Conservation (phyloP, 2,329 filamentous ascomycete species). For the Coleophoma eucalyptorum region DNA sequence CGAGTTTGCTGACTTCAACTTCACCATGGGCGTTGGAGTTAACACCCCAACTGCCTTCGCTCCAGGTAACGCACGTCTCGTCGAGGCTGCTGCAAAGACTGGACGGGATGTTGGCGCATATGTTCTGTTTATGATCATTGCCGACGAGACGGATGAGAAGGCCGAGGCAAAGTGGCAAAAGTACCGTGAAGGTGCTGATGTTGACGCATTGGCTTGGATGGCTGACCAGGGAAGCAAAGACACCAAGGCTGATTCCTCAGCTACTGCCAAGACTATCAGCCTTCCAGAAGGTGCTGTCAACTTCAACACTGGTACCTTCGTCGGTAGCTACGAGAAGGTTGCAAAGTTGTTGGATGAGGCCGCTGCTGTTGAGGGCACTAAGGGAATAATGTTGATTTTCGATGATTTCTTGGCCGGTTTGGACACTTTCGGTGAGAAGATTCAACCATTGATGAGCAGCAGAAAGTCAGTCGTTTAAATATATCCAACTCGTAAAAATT, state of each 20-base stretch:
- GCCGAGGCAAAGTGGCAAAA: slow-evolving; percentile 27
- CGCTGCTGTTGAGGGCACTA: slow-evolving; percentile 25
- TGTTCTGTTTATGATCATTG: slow-evolving; percentile 29
- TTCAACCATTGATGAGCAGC: slow-evolving; percentile 28
- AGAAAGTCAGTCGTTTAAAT: too few species aligned
- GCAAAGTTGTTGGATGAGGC: slow-evolving; percentile 28
- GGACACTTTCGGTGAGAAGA: slow-evolving; percentile 27
- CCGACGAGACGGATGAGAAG: slow-evolving; percentile 26
- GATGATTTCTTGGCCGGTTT: slow-evolving; percentile 28
- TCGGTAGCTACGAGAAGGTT: slow-evolving; percentile 25
- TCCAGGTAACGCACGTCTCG: slow-evolving; percentile 20
- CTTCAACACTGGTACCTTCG: slow-evolving; percentile 26
- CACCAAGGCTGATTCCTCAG: slow-evolving; percentile 24
- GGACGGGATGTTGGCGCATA: slow-evolving; percentile 29
- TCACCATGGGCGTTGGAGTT: slow-evolving; percentile 26
- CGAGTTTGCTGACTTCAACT: slow-evolving; percentile 29
- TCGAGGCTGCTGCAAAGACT: slow-evolving; percentile 23
- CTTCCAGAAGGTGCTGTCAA: slow-evolving; percentile 28
- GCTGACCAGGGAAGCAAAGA: slow-evolving; percentile 27
- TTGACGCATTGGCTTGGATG: slow-evolving; percentile 29
- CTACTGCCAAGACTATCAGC: slow-evolving; percentile 22
- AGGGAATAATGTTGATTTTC: slow-evolving; percentile 30
- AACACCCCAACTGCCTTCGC: slow-evolving; percentile 26
- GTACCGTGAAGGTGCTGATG: slow-evolving; percentile 28
- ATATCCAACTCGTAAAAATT: too few species aligned